Conservation (phyloP, 2,329 filamentous ascomycete species). For the Alternaria arbusti region DNA sequence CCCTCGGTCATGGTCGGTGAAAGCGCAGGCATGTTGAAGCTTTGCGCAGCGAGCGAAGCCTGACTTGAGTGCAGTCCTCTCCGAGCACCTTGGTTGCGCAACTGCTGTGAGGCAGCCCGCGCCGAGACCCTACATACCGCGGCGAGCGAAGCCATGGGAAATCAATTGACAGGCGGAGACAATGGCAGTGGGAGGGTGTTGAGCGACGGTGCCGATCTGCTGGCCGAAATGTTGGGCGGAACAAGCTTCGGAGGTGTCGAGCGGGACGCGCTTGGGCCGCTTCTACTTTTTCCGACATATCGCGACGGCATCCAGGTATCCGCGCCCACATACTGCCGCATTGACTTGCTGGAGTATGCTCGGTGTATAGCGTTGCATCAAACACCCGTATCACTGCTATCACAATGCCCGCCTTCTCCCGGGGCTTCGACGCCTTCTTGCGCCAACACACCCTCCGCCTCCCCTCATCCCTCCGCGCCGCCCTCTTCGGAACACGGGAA, state of each 20-base stretch:
- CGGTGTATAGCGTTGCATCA: neutral
- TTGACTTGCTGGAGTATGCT: neutral
- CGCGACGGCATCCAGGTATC: neutral
- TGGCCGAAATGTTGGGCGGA: conserved; percentile 45
- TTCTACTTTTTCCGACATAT: conserved; percentile 20
- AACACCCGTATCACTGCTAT: neutral
- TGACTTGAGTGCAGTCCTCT: conserved; percentile 71
- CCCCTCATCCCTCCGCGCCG: conserved; percentile 41
- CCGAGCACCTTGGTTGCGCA: conserved; percentile 59
- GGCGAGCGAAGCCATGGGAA: conserved; percentile 69
- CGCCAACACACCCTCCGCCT: conserved; percentile 38
- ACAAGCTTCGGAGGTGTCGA: conserved; percentile 30
- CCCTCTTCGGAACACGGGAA: conserved; percentile 34
- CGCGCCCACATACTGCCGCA: neutral
- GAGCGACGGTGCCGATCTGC: conserved; percentile 20
- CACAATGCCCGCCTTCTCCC: conserved; percentile 42
- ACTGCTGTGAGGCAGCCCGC: conserved; percentile 63
- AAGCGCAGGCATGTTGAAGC: conserved; percentile 89
- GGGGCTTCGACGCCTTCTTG: conserved; percentile 37
- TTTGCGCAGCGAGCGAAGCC: conserved; percentile 74
- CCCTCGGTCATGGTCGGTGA: conserved; percentile 95
- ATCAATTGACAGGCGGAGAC: conserved; percentile 30
- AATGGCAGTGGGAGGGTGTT: conserved; percentile 16
- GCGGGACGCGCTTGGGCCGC: conserved; percentile 21
- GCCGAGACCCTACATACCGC: conserved; percentile 69